Conservation (phyloP, 202 grass and related monocot genomes). For the Schoenoplectus tabernaemontani region DNA sequence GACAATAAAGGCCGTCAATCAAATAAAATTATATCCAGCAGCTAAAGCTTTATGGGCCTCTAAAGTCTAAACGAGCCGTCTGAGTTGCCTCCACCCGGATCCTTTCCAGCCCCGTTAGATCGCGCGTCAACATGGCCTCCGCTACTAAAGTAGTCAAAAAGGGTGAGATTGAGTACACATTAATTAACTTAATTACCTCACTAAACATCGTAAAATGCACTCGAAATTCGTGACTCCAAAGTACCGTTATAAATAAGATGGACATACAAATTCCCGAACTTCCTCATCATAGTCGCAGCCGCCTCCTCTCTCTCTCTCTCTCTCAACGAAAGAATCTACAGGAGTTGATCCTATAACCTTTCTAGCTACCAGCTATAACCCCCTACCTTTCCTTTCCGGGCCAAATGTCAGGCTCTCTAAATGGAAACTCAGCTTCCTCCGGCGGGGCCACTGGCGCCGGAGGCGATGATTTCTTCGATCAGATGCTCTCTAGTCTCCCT, state of each 20-base stretch:
- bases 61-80: neutral
- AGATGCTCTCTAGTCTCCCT: slow-evolving; percentile 74
- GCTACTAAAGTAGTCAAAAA: neutral
- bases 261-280: slow-evolving; percentile 21
- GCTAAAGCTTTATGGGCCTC: neutral
- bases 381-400: neutral
- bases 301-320: neutral
- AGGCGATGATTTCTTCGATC: slow-evolving; percentile 90
- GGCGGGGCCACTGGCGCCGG: slow-evolving; percentile 14
- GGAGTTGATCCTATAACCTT: neutral
- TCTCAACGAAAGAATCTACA: neutral
- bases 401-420: slow-evolving; percentile 19
- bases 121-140: neutral
- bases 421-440: slow-evolving; percentile 14
- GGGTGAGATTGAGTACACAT: no score
- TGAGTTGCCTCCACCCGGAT: neutral
- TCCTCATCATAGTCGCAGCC: slow-evolving; percentile 1
- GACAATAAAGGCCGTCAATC: no score
- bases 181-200: slow-evolving; percentile 2
- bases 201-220: neutral
- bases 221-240: neutral
- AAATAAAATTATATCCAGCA: no score
- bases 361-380: neutral
- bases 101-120: neutral
- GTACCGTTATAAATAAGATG: slow-evolving; percentile 13